A percentile compares a stretch with the other conserved stretches of the same genome.
These are phyloP conservation scores for Psilocybe subaeruginosa DNA, from an alignment of 768 basidiomycete species.

Conservation along the genomic window DNA sequence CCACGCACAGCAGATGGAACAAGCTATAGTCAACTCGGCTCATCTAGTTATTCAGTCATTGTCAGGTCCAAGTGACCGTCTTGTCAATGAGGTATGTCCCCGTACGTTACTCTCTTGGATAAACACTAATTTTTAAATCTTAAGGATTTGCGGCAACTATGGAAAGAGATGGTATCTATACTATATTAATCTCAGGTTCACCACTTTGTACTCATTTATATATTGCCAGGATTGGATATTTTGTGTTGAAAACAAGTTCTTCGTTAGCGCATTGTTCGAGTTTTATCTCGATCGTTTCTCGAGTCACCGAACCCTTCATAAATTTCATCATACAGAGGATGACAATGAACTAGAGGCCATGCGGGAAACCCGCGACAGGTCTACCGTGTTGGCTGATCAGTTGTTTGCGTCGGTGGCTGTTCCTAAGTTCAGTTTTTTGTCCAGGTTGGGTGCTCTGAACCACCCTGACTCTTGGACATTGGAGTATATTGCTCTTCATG, in stretches of 20 bases:
- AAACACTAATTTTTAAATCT: neutral
- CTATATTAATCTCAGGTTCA: neutral
- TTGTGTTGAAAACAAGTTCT: slow-evolving; percentile 25
- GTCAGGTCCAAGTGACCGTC: slow-evolving; percentile 20
- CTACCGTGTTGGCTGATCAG: too few relatives aligned
- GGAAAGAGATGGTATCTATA: slow-evolving; percentile 20
- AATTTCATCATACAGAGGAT: neutral
- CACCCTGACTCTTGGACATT: slow-evolving; percentile 24
- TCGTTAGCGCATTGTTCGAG: slow-evolving; percentile 23
- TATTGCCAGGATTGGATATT: slow-evolving; percentile 25
- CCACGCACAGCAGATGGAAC: slow-evolving; percentile 12
- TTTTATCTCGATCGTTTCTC: slow-evolving; percentile 26
- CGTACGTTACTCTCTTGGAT: too few relatives aligned
- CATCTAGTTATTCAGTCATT: slow-evolving; percentile 14
- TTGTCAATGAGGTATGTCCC: slow-evolving; percentile 16
- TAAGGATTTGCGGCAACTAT: slow-evolving; percentile 9
- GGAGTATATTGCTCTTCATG: slow-evolving; percentile 17
- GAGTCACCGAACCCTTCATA: neutral
- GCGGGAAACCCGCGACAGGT: neutral
- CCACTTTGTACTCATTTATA: neutral
- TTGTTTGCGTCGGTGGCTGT: neutral
- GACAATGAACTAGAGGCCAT: too few relatives aligned
- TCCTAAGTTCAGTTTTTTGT: slow-evolving; percentile 3
- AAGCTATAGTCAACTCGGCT: slow-evolving; percentile 14
- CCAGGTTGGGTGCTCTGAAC: slow-evolving; percentile 5